Evolutionary conservation across 192 early-diverging fungal species (phyloP), one percentile per base, ranked within the genome.

Genomic region (Phlyctochytrium planicorne): DNA sequence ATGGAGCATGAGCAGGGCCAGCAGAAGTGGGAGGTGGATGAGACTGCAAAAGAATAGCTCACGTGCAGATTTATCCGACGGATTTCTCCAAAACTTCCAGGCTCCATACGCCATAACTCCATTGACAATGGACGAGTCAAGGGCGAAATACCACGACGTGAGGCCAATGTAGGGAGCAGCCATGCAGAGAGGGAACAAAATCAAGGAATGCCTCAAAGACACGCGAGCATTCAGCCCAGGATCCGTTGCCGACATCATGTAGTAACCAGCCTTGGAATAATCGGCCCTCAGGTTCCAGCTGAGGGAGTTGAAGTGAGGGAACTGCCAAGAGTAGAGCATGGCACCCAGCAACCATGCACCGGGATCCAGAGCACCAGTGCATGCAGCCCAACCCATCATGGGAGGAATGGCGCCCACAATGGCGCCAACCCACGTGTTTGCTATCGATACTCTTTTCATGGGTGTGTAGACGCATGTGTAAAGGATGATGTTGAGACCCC

Each of bases 341-440:
- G 75, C 82, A 10, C 87, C 94, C 61, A 98, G 70, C 1, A 96
- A 67, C 88, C 87, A 91, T 0, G 92, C 90, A 25, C 92, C 94
- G 2, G 88, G 72, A 24, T 89, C 91, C 24, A 89, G 50, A 4
- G 77, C 56, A 30, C 90, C 90, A 0, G 95, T 94, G 31, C 87
- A 89, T 3, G 97, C 97, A 0, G 90, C 85, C 92, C 94, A 98
- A 1, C 97, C 97, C 90, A 98, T 96, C 83, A 98, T 88, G 2
- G 97, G 97, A 33, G 97, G 97, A n/a, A 98, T 91, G 0, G 92
- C 97, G 24, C 97, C 94, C 0, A 98, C 97, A 12, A 97, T 70
- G 10, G 97, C 81, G 2, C 97, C 97, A 30, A 87, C 89, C 95
- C 95, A 97, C 3, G 97, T 98, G 62, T 98, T 98, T n/a, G 80